A percentile compares a stretch with the other conserved stretches of the same genome.
Conservation (phyloP, 2,329 filamentous ascomycete species). For the Lasiodiplodia citricola region DNA sequence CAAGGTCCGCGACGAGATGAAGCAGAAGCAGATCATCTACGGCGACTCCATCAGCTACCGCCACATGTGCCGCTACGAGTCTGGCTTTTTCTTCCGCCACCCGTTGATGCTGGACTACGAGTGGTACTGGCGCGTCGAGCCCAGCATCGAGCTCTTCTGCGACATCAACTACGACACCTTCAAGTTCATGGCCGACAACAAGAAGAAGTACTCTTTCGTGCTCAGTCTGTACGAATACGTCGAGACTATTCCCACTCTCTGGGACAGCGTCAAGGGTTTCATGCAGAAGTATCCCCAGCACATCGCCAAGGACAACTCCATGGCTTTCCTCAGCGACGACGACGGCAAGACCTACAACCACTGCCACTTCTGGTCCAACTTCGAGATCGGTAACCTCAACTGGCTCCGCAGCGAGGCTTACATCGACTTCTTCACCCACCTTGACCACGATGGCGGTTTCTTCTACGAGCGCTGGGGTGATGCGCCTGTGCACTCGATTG, state of each 20-base stretch:
- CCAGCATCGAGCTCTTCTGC: slow-evolving; percentile 94
- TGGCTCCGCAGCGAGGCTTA: slow-evolving; percentile 93
- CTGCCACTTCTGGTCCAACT: slow-evolving; percentile 99
- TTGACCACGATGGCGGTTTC: slow-evolving; percentile 93
- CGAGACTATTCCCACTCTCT: slow-evolving; percentile 94
- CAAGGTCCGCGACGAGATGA: slow-evolving; percentile 93
- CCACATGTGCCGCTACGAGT: slow-evolving; percentile 99
- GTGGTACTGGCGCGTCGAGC: slow-evolving; percentile 99
- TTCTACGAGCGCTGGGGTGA: slow-evolving; percentile 99
- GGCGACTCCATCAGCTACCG: slow-evolving; percentile 96
- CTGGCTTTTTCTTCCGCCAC: slow-evolving; percentile 98
- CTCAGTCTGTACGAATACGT: slow-evolving; percentile 95
- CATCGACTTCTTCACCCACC: slow-evolving; percentile 84
- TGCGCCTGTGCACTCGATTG: slow-evolving; percentile 97
- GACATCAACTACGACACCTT: slow-evolving; percentile 96
- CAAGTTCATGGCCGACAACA: slow-evolving; percentile 92
- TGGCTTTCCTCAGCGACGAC: slow-evolving; percentile 92
- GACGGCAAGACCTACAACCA: slow-evolving; percentile 91
- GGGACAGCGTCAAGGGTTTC: slow-evolving; percentile 95
- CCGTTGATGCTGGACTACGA: slow-evolving; percentile 93
- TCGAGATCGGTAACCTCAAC: slow-evolving; percentile 91
- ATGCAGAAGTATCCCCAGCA: slow-evolving; percentile 90
- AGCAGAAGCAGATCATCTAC: slow-evolving; percentile 93
- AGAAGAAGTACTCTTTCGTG: slow-evolving; percentile 98
- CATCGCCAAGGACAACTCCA: slow-evolving; percentile 80